Base-by-base conservation (phyloP, 768 basidiomycete genomes). In the Rhizopogon rudus region DNA sequence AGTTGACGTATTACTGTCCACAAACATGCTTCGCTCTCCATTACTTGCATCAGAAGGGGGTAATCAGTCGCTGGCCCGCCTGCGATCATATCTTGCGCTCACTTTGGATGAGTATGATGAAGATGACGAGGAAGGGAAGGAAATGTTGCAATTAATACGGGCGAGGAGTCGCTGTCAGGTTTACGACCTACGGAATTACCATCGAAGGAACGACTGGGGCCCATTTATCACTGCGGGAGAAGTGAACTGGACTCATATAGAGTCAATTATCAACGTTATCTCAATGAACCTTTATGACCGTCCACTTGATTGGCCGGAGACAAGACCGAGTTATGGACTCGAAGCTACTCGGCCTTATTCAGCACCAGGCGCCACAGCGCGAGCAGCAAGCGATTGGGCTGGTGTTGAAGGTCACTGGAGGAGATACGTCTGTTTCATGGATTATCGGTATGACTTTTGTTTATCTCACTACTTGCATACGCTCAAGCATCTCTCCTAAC, bases 371-470 rank as follows among this genome's bases (percentile, higher is more conserved):
- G 59, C 67, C 51, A 67, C 63, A 8, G 63, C 67, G 41, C 65
- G 66, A 42, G 39, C 60, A 40, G 60, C 65, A 7, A 60, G 63
- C 17, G 87, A 89, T 64, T 91, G 89, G 89, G 87, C 87, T 17
- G 87, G 87, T 10, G 78, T 89, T 3, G 81, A 84, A 67, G 88
- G 88, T 6, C 78, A 75, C n/a, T 91, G 88, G 88, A 74, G 79
- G 59, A 73, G 88, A 67, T 82, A 84, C 57, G 81, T 90, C 17
- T 88, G 81, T 57, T 90, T 87, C 61, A 84, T 89, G 84, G 88
- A 90, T 71, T 88, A 88, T 67, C 77, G 84, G 86, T 86, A 55
- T 33, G 67, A 59, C 35, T 51, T 41, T 57, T 53, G 8, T 5
- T 28, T 40, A n/a, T 55, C 76, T 76, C 25, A 74, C 58, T 80